These are phyloP conservation scores for Penicillium sp. DNA, from an alignment of 2,329 filamentous ascomycete genomes.

Conservation along the genomic window DNA sequence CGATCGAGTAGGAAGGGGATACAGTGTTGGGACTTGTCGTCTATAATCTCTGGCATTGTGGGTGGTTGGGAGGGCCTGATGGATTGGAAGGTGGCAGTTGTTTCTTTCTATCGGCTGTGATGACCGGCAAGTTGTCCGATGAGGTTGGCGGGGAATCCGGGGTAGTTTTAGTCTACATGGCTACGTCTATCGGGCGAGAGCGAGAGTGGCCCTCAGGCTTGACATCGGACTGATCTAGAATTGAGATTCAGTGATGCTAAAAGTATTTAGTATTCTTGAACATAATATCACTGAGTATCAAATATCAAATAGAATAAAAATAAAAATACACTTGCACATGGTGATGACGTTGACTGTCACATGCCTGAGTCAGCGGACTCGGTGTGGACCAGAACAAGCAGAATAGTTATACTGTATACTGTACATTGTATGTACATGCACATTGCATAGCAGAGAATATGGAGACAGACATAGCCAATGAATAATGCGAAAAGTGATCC, in stretches of 20 bases:
- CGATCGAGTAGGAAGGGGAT: conserved; percentile 74
- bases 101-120: conserved; percentile 16
- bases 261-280: too few relatives aligned
- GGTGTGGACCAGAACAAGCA: conserved; percentile 1
- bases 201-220: too few relatives aligned
- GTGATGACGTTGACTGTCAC: conserved; percentile 29
- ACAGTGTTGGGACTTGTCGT: conserved; percentile 79
- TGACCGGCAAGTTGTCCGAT: conserved; percentile 19
- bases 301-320: background rate
- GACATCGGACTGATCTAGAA: background rate
- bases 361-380: conserved; percentile 41
- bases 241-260: too few relatives aligned
- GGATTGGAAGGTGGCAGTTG: background rate
- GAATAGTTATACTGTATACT: too few relatives aligned
- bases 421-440: too few relatives aligned
- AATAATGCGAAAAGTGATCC: too few relatives aligned
- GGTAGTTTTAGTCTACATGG: conserved; percentile 5
- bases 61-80: background rate
- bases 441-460: too few relatives aligned
- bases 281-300: too few relatives aligned
- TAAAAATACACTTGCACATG: conserved; percentile 12
- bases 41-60: conserved; percentile 61
- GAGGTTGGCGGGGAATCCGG: conserved; percentile 28
- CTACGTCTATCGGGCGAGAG: conserved; percentile 13
- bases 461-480: too few relatives aligned